Base-by-base conservation (phyloP, 345 rosid species). In the Rhodomyrtus tomentosa region DNA sequence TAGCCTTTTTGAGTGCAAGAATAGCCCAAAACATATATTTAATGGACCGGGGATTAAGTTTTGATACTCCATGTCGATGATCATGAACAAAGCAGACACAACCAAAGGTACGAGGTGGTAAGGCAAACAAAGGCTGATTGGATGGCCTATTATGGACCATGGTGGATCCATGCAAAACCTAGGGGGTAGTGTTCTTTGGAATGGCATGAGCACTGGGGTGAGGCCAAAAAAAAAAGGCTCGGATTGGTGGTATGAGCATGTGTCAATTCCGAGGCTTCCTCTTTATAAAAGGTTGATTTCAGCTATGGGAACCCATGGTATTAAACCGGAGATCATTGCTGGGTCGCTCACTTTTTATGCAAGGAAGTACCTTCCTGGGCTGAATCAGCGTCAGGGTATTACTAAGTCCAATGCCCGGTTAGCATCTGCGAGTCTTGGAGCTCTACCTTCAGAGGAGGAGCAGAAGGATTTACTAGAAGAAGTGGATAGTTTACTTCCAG, bases 221-320 rank as follows among this genome's bases (percentile, higher is more conserved):
- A 91, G 96, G 88, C 94, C 95, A 21, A 94, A 90, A 90, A 89
- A 91, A 58, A 85, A 93, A 50, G 93, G 95, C 85, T 90, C 93
- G 49, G 99, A 94, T 85, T 97, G 99, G 99, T 97, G 99, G 99
- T 95, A 95, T 20, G 99, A 95, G 85, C 99, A 97, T 89, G 98
- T 88, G 58, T 93, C 98, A 2, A 91, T 88, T 68, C 89, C 95
- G 86, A 95, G 98, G 84, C 91, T 94, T 84, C 89, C 95, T 83
- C 91, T 93, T 80, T 97, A 92, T 82, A 95, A 93, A 88, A 94
- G 95, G 88, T 90, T 97, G 86, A 93, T 95, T 55, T 89, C 90
- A 2, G 82, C 83, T 82, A 95, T 95, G 98, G 99, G 94, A 82
- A 90, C 95, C 83, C 93, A 91, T 51, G 98, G 98, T 74, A 92